phyloP scores from a whole-genome alignment of 108 stramenopile genomes.

The Seminavis robusta region DNA sequence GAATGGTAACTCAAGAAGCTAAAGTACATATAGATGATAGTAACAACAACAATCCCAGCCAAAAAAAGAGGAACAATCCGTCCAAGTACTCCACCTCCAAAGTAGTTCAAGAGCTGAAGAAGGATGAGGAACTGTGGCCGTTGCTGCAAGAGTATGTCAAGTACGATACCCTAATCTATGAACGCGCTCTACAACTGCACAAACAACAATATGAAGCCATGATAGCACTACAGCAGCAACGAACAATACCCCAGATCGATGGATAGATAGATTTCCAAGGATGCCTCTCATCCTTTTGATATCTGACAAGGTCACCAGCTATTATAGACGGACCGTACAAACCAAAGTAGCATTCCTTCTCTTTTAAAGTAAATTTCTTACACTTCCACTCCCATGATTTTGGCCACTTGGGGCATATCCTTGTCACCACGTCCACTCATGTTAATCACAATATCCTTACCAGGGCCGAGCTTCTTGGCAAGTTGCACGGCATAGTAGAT shows the following conservation, averaged over 20 bases:
- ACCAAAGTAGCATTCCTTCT: too few relatives aligned
- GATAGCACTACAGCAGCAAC: too few relatives aligned
- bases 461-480: slow-evolving; percentile 80
- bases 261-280: too few relatives aligned
- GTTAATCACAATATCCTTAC: slow-evolving; percentile 87
- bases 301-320: too few relatives aligned
- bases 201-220: slow-evolving; percentile 32
- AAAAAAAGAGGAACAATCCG: slow-evolving; percentile 7
- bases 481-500: slow-evolving; percentile 85
- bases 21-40: not conserved
- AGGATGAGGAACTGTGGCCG: slow-evolving; percentile 27
- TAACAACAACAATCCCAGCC: not conserved
- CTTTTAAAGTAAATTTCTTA: slow-evolving; percentile 24
- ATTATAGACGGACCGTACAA: too few relatives aligned
- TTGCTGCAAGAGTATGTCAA: slow-evolving; percentile 33
- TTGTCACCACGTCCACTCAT: slow-evolving; percentile 97
- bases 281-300: too few relatives aligned
- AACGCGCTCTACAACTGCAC: slow-evolving; percentile 39
- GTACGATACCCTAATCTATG: slow-evolving; percentile 33
- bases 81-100: slow-evolving; percentile 22
- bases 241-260: too few relatives aligned
- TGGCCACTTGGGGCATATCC: slow-evolving; percentile 85
- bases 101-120: slow-evolving; percentile 28
- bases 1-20: too few relatives aligned
- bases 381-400: slow-evolving; percentile 91